Base-by-base conservation (phyloP, 1,139 yeast genomes). In the Diutina scorzettiae region DNA sequence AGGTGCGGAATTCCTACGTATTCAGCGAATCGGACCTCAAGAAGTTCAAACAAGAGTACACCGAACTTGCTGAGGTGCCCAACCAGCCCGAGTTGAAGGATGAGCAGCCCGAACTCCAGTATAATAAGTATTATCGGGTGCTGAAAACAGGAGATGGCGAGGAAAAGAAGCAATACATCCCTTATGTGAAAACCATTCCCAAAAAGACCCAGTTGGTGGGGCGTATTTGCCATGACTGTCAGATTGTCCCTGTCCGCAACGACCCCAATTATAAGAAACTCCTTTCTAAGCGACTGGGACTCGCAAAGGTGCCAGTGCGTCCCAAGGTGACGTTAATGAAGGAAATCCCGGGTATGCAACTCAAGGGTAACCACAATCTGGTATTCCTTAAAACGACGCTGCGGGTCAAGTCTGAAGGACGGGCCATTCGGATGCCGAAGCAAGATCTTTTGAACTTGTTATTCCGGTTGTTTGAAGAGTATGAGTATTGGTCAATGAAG, bases 401-500 rank as follows among this genome's bases (percentile, higher is more conserved):
- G 46, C 54, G 53, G 41, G 71, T 69, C 51, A 66, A 71, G 47
- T 53, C 57, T n/a, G 94, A 84, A 51, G 93, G 93, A 43, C 81
- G 95, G 56, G 95, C 96, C 31, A 86, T 85, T 49, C 76, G 99
- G 59, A 83, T 91, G 81, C 95, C 95, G 33, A 81, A 85, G 65
- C 86, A 85, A 60, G 96, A 87, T 50, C 74, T 91, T 45, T 73
- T 91, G 70, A 96, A 89, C 60, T 64, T 85, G 51, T 66, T 91
- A 49, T 91, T 93, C 73, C 73, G 84, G 51, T 69, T 91, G 51
- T 91, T 91, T 60, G 96, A 87, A 58, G 94, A 89, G 59, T 87
- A 84, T 59, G 97, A 91, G 57, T 91, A 89, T 60, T 91, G 98
- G 98, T 81, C 94, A 9, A 71, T 91, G 71, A 87, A 87, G 61